Conservation (phyloP, 2,329 filamentous ascomycete species). For the Ophiostoma ulmi region DNA sequence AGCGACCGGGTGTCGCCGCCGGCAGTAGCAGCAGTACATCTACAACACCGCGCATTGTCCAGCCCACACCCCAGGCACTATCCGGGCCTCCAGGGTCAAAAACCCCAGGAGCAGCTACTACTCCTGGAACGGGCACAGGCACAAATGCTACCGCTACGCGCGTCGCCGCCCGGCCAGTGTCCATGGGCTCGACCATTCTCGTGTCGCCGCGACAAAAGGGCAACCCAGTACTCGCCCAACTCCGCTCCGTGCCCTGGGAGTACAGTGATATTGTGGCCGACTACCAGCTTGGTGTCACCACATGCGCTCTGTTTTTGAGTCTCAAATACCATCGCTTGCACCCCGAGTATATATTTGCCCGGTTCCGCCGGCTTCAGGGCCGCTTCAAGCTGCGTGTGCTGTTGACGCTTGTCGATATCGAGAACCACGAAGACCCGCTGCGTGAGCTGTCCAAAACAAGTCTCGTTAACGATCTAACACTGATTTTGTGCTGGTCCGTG, state of each 20-base stretch:
- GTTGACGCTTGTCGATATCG: conserved; percentile 88
- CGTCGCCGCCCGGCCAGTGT: conserved; percentile 24
- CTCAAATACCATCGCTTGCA: conserved; percentile 97
- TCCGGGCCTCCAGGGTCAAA: conserved; percentile 40
- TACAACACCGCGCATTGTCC: conserved; percentile 57
- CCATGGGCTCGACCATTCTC: conserved; percentile 69
- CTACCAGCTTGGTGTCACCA: conserved; percentile 80
- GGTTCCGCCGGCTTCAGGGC: conserved; percentile 76
- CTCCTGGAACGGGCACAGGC: neutral
- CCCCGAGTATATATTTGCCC: conserved; percentile 94
- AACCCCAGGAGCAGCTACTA: neutral
- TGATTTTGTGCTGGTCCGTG: conserved; percentile 91
- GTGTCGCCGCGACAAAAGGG: conserved; percentile 92
- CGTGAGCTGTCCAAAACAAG: conserved; percentile 90
- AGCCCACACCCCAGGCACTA: conserved; percentile 84
- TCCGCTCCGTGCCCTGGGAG: conserved; percentile 85
- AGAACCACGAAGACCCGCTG: conserved; percentile 84
- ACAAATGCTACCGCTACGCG: conserved; percentile 4
- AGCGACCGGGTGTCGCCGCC: conserved; percentile 32
- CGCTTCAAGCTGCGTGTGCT: conserved; percentile 84
- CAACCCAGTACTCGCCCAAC: conserved; percentile 80
- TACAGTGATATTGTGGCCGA: conserved; percentile 96
- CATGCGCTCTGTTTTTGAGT: conserved; percentile 83
- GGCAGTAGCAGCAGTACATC: conserved; percentile 29
- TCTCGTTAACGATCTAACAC: conserved; percentile 83